Evolutionary conservation across 805 yeast species (phyloP), one percentile per base, ranked within the genome.

Genomic region (Spathaspora sp.): DNA sequence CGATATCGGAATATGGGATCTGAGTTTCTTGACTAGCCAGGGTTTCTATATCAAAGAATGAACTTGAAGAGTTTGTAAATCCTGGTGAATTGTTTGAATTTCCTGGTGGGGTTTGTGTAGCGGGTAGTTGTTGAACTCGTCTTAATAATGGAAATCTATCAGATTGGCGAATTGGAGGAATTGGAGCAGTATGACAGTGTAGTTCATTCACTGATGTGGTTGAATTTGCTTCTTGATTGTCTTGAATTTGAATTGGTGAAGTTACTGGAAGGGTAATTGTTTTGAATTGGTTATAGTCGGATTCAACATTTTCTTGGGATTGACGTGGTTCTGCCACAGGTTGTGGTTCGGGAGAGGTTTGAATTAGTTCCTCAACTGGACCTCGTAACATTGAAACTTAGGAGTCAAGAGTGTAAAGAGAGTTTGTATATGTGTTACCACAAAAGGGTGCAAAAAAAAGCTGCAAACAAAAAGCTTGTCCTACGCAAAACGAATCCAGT

Each of bases 261-360:
- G 49, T 32, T 31, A 42, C 8, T 17, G 52, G 52, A 20, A n/a
- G n/a, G n/a, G n/a, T n/a, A n/a, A 46, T 46, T 23, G 52, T 45
- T n/a, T 29, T 4, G 32, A 35, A 35, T 35, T 35, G 17, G 8
- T 12, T 12, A 35, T n/a, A n/a, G 11, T 35, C 40, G 7, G 40
- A 16, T n/a, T 35, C 40, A 35, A 35, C 18, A 16, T 35, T 35
- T 35, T 35, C 40, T 35, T 35, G 40, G 14, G 40, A 35, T 10
- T 35, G 40, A 35, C 18, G 40, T 35, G 40, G 40, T 35, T 35
- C 40, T 11, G 40, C 4, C 14, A 16, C 16, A 9, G 40, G 40
- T 35, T 35, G 40, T 35, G 17, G 40, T 35, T 35, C 4, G 14
- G 18, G 18, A 16, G 9, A 14, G 14, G 17, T 3, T 16, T 35